Evolutionary conservation across 257 asterid genomes (phyloP).

Genomic region (Jacaranda mimosifolia): DNA sequence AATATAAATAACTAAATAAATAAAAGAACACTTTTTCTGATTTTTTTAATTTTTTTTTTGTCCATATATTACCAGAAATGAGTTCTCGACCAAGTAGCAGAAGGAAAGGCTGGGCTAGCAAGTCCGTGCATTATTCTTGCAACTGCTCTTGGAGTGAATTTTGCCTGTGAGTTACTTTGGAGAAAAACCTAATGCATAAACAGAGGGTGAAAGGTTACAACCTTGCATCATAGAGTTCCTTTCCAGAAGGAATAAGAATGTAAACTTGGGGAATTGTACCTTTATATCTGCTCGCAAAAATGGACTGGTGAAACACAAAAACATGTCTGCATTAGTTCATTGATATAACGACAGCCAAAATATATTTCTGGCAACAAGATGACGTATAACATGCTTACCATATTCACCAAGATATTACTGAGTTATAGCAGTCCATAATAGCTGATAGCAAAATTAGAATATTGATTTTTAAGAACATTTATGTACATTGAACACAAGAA

Average conservation of each 20-base stretch:
- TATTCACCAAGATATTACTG: neutral
- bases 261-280: conserved; percentile 46
- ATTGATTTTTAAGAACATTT: neutral
- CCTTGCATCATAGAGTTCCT: neutral
- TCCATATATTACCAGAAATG: conserved; percentile 81
- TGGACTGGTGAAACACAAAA: conserved; percentile 65
- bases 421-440: neutral
- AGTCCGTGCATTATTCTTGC: conserved; percentile 96
- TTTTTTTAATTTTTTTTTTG: too few species aligned
- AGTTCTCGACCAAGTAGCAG: conserved; percentile 88
- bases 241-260: conserved; percentile 9
- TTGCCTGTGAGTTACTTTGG: conserved; percentile 81
- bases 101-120: conserved; percentile 88
- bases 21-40: too few species aligned
- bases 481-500: neutral
- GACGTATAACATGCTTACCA: neutral
- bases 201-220: conserved; percentile 37
- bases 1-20: too few species aligned
- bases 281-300: conserved; percentile 89
- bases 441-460: neutral
- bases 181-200: conserved; percentile 76
- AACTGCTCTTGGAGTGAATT: conserved; percentile 90
- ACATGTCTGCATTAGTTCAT: conserved; percentile 38
- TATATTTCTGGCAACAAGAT: conserved; percentile 10
- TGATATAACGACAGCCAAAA: conserved; percentile 4